These are phyloP conservation scores for Edaphochlamys debaryana DNA, from an alignment of 139 green algal genomes.

Conservation along the genomic window DNA sequence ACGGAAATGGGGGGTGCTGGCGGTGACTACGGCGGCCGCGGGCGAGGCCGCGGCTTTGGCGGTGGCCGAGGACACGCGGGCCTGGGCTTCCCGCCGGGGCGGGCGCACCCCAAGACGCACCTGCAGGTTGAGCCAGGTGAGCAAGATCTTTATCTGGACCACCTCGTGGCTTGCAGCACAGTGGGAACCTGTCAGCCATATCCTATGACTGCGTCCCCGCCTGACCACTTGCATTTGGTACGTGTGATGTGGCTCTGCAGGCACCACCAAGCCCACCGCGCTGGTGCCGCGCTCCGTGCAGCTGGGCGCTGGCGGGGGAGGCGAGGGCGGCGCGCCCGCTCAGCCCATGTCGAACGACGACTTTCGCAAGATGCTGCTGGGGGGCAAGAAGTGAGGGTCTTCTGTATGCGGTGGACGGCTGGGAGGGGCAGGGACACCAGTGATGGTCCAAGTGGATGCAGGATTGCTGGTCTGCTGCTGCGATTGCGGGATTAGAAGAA, in stretches of 20 bases:
- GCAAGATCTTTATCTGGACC: no score
- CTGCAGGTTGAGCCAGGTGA: slow-evolving; percentile 21
- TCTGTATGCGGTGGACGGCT: no score
- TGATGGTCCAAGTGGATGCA: no score
- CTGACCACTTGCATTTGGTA: no score
- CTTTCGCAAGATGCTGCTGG: slow-evolving; percentile 79
- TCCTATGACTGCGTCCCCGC: no score
- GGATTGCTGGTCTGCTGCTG: no score
- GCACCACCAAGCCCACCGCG: background rate
- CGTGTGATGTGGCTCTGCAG: no score
- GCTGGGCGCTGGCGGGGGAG: background rate
- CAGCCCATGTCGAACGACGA: slow-evolving; percentile 75
- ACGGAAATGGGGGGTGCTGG: background rate
- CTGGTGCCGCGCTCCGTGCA: slow-evolving; percentile 26
- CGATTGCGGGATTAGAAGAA: no score
- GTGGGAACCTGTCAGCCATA: no score
- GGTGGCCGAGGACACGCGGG: slow-evolving; percentile 2
- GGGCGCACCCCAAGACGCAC: background rate
- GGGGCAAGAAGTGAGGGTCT: slow-evolving; percentile 52
- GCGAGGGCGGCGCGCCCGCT: background rate
- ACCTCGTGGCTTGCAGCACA: no score
- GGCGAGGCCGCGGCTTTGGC: background rate
- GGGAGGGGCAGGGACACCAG: no score
- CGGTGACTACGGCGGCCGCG: background rate
- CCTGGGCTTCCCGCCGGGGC: background rate